Percentiles rank a stretch among this genome's conserved stretches.
phyloP scores from a whole-genome alignment of 2,329 filamentous ascomycete genomes.

The Ophiostoma sp. region DNA sequence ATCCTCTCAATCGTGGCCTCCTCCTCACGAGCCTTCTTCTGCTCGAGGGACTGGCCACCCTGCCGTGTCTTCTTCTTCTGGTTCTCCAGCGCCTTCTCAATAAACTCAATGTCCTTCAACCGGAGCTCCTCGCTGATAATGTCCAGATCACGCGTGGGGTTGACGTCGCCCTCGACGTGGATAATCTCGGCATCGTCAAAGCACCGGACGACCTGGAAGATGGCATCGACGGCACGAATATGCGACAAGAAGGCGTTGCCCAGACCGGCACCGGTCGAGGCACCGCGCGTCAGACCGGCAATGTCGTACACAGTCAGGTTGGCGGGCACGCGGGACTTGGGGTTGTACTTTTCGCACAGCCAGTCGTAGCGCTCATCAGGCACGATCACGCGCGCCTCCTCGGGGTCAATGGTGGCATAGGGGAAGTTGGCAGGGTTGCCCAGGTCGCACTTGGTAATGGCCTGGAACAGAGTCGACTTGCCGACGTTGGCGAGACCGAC shows the following conservation, averaged over 20 bases:
- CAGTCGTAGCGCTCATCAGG: slow-evolving; percentile 95
- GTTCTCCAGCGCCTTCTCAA: slow-evolving; percentile 88
- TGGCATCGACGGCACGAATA: slow-evolving; percentile 95
- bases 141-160: slow-evolving; percentile 86
- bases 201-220: slow-evolving; percentile 93
- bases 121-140: slow-evolving; percentile 97
- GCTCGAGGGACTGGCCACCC: slow-evolving; percentile 91
- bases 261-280: slow-evolving; percentile 93
- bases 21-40: slow-evolving; percentile 95
- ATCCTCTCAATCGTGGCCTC: slow-evolving; percentile 91
- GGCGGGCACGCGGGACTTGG: slow-evolving; percentile 93
- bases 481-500: slow-evolving; percentile 98
- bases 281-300: slow-evolving; percentile 89
- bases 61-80: slow-evolving; percentile 90
- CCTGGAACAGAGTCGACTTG: slow-evolving; percentile 99
- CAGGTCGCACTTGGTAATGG: slow-evolving; percentile 94
- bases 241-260: slow-evolving; percentile 98
- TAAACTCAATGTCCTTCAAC: slow-evolving; percentile 98
- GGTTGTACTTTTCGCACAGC: slow-evolving; percentile 93
- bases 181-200: slow-evolving; percentile 99
- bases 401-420: slow-evolving; percentile 97
- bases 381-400: slow-evolving; percentile 95
- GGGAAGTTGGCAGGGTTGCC: slow-evolving; percentile 99
- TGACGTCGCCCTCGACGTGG: slow-evolving; percentile 97
- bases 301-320: slow-evolving; percentile 99